These are phyloP conservation scores for Xylariaceae sp. DNA, from an alignment of 2,329 filamentous ascomycete genomes.

Conservation along the genomic window DNA sequence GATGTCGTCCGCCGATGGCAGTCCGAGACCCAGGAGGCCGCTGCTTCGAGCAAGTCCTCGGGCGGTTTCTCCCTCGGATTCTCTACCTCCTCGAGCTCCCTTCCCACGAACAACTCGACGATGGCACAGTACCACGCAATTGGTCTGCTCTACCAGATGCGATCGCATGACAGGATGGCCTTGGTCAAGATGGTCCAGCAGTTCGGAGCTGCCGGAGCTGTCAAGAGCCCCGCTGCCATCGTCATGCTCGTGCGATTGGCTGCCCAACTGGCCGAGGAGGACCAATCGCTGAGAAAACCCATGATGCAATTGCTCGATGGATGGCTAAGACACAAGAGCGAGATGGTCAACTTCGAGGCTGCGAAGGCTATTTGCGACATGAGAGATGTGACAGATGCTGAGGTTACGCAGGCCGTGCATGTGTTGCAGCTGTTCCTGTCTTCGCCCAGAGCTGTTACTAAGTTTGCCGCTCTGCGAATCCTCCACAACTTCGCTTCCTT, in stretches of 20 bases:
- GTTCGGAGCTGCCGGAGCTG: constrained; percentile 81
- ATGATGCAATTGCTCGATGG: constrained; percentile 97
- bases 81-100: constrained; percentile 67
- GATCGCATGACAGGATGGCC: constrained; percentile 94
- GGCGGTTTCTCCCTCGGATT: constrained; percentile 89
- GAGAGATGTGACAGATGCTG: constrained; percentile 84
- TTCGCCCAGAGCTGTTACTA: constrained; percentile 89
- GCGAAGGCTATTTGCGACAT: constrained; percentile 97
- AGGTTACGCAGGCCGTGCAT: constrained; percentile 88
- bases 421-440: constrained; percentile 95
- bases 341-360: constrained; percentile 99
- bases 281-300: constrained; percentile 78
- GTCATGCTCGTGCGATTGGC: constrained; percentile 90
- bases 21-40: constrained; percentile 95
- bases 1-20: constrained; percentile 98
- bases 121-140: constrained; percentile 99
- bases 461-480: constrained; percentile 94
- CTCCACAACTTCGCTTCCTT: constrained; percentile 95
- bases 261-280: constrained; percentile 90
- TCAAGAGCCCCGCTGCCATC: constrained; percentile 91
- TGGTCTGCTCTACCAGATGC: constrained; percentile 95
- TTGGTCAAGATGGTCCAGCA: constrained; percentile 99
- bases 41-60: constrained; percentile 81
- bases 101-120: constrained; percentile 85
- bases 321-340: constrained; percentile 97